Evolutionary conservation across 768 basidiomycete genomes (phyloP), one percentile per base, ranked within the genome.

Genomic region (Boletus subcaerulescens): DNA sequence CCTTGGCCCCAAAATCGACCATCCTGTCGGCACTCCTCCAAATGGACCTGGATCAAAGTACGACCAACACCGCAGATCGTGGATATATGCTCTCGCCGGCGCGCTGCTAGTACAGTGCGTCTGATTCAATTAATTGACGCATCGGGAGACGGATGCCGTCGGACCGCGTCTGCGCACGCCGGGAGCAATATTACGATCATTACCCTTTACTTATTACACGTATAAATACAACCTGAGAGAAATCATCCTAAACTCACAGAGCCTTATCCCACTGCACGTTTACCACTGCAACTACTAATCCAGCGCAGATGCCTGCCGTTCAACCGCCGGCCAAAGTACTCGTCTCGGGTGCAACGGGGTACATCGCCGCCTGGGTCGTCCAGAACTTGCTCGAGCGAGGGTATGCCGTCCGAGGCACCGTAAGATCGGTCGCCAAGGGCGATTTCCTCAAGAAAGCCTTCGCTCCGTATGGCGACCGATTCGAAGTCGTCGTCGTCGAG

Each of bases 401-500:
- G 0, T 89, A 82, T 63, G 56, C 73, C 5, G 83, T 87, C 24
- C 80, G 86, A 8, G 87, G 84, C 0, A 84, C 87, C 0, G 87
- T 87, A 7, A 80, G 91, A 14, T 80, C 81, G 2, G 63, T 65
- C 11, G 73, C 71, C n/a, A 92, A 91, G 66, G 83, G 80, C 2
- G 67, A 77, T 2, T 80, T 81, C 60, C 71, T 92, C 53, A 69
- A 73, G 50, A 72, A 85, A 22, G 55, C 77, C 47, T 87, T 89
- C 68, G 73, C 76, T 14, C 63, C 71, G 0, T 79, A 78, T 53
- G 84, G 80, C 0, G 79, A 81, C 56, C 79, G 75, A 45, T 81
- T 91, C 59, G 84, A 87, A 58, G 67, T 84, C 41, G 80, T 80
- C 17, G 71, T 90, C 20, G 88, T 93, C 0, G 77, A 81, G 44